Evolutionary conservation across 2,329 filamentous ascomycete genomes (phyloP).

Genomic region (Penicillium crustosum): DNA sequence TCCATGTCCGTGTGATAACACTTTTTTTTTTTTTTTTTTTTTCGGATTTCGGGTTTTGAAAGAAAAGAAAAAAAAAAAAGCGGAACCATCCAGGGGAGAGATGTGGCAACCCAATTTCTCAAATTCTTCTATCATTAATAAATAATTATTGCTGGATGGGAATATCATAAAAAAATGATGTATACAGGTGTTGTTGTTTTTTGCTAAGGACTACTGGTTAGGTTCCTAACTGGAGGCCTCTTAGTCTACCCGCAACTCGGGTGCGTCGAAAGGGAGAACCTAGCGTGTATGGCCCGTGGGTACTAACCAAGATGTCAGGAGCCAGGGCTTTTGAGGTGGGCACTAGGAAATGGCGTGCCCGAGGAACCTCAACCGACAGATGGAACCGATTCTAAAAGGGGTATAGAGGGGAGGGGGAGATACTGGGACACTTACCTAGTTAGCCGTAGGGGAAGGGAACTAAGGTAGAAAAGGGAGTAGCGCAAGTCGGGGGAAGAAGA

Average conservation of each 20-base stretch:
- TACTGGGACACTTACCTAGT: background rate
- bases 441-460: slow-evolving; percentile 20
- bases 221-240: slow-evolving; percentile 20
- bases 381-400: slow-evolving; percentile 15
- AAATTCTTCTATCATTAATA: slow-evolving; percentile 9
- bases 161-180: background rate
- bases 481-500: slow-evolving; percentile 36
- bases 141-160: background rate
- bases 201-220: slow-evolving; percentile 18
- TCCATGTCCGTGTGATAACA: slow-evolving; percentile 21
- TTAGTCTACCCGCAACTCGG: slow-evolving; percentile 40
- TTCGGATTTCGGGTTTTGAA: background rate
- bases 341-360: slow-evolving; percentile 35
- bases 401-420: slow-evolving; percentile 13
- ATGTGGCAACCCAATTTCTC: slow-evolving; percentile 23
- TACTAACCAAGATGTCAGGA: slow-evolving; percentile 30
- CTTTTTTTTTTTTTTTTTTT: background rate
- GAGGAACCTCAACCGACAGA: slow-evolving; percentile 32
- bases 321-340: background rate
- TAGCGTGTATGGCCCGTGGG: slow-evolving; percentile 35
- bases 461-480: slow-evolving; percentile 37
- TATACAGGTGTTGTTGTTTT: slow-evolving; percentile 18
- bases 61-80: slow-evolving; percentile 9
- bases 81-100: slow-evolving; percentile 8
- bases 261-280: slow-evolving; percentile 32